Evolutionary conservation across 495 filamentous ascomycete species (phyloP).

Genomic region (Aspergillus haitiensis): DNA sequence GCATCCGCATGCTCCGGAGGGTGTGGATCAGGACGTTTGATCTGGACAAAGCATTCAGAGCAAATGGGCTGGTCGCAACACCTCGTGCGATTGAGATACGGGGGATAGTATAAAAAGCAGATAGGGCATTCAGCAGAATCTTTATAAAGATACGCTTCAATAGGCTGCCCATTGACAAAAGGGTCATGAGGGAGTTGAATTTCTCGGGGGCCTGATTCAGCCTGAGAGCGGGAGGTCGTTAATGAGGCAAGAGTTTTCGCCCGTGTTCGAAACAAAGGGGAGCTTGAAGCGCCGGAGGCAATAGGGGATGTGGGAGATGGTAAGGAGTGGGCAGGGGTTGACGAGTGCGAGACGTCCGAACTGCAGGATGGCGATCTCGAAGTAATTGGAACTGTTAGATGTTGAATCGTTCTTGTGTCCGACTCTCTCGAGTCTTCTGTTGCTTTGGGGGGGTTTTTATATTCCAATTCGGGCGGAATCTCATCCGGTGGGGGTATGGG

Average conservation of each 20-base stretch:
- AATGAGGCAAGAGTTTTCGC: constrained; percentile 85
- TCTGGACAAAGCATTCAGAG: constrained; percentile 98
- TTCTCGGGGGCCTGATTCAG: constrained; percentile 73
- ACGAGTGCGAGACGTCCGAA: constrained; percentile 60
- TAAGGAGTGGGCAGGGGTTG: constrained; percentile 50
- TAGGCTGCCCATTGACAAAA: constrained; percentile 84
- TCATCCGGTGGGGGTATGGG: constrained; percentile 82
- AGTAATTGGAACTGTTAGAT: constrained; percentile 73
- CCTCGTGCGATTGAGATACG: constrained; percentile 91
- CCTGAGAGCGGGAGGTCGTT: constrained; percentile 64
- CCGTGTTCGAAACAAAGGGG: constrained; percentile 64
- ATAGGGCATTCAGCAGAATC: constrained; percentile 89
- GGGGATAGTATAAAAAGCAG: constrained; percentile 94
- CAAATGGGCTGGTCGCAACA: constrained; percentile 98
- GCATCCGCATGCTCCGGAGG: constrained; percentile 79
- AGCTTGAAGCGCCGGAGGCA: constrained; percentile 59
- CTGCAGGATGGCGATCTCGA: constrained; percentile 71
- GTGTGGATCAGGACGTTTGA: constrained; percentile 95
- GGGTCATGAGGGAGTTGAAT: constrained; percentile 78
- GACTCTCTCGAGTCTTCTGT: constrained; percentile 40
- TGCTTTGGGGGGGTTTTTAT: constrained; percentile 41
- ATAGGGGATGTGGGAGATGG: constrained; percentile 52
- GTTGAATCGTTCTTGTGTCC: constrained; percentile 54
- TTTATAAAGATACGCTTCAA: constrained; percentile 93
- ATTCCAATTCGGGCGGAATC: constrained; percentile 67